Conservation (phyloP, 2,329 filamentous ascomycete genomes). For the Ceratocystis lukuohia region DNA sequence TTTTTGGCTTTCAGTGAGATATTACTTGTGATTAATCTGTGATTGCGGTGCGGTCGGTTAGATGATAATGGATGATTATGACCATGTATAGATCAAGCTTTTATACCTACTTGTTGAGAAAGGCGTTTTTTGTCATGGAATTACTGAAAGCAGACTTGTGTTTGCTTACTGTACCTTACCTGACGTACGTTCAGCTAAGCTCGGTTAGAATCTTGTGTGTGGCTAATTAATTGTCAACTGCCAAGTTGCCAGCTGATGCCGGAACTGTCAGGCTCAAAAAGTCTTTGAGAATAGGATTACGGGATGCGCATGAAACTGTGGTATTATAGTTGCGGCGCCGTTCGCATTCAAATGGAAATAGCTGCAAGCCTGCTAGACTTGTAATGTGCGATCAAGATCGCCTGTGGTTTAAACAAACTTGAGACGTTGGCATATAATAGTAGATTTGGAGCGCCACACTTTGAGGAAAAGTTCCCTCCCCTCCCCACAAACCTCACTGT, state of each 20-base stretch:
- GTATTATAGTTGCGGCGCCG: background rate
- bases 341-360: too few relatives aligned
- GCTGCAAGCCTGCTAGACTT: too few relatives aligned
- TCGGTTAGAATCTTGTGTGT: background rate
- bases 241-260: background rate
- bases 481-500: background rate
- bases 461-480: background rate
- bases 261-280: background rate
- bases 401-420: too few relatives aligned
- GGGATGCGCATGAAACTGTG: background rate
- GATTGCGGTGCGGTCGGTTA: too few relatives aligned
- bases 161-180: background rate
- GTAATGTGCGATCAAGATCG: too few relatives aligned
- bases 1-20: background rate
- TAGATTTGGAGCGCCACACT: background rate
- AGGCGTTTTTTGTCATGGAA: too few relatives aligned
- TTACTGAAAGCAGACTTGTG: too few relatives aligned
- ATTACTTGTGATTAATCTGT: too few relatives aligned
- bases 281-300: background rate
- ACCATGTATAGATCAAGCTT: too few relatives aligned
- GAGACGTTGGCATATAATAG: too few relatives aligned
- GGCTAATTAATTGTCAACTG: background rate
- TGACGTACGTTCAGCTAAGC: background rate
- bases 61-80: too few relatives aligned
- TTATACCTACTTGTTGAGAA: too few relatives aligned